Base-by-base conservation (phyloP, 176 grass and related monocot species). In the Aegilops longissima region DNA sequence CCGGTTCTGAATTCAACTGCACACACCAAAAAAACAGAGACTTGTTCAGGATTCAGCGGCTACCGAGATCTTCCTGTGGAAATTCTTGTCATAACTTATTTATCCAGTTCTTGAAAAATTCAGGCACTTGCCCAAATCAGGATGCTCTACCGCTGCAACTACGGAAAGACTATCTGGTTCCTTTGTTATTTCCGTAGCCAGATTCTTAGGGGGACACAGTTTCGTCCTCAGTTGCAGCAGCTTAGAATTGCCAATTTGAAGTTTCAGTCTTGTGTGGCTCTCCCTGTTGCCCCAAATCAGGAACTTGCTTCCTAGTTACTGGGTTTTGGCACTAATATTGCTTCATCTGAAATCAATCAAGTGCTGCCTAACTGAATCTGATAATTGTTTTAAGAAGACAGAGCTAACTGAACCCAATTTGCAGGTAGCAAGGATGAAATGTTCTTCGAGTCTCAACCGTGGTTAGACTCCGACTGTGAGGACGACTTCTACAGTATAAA, bases 401-500 rank as follows among this genome's bases (percentile, higher is more conserved):
- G 36, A 69, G 59, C 84, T 89, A 83, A 89, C 70, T 27, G 31
- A 34, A 45, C 54, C 54, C 80, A 75, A 56, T 83, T 86, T 82
- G 67, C 87, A 95, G 91, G 89, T 25, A 96, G 92, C 86, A 99
- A 94, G 82, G 94, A 91, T 10, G 97, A 96, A 78, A 74, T 88
- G 39, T 99, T 99, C 88, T 99, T 94, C 1, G 97, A 99, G 29
- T 94, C 94, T 64, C 87, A 59, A 85, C 88, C 76, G 59, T 96
- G 94, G 88, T 76, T 96, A 59, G 97, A 96, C 64, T 99, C 97
- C 45, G 97, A 99, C 85, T 93, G 92, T 13, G 97, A 99, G 62
- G 94, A 96, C 75, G 97, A 99, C 88, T 99, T 99, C 59, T 94
- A 87, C 83, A 99, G 97, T 42, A 89, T 99, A 36, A 99, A 99